phyloP scores from a whole-genome alignment of 345 rosid genomes.

The Brassica incana region DNA sequence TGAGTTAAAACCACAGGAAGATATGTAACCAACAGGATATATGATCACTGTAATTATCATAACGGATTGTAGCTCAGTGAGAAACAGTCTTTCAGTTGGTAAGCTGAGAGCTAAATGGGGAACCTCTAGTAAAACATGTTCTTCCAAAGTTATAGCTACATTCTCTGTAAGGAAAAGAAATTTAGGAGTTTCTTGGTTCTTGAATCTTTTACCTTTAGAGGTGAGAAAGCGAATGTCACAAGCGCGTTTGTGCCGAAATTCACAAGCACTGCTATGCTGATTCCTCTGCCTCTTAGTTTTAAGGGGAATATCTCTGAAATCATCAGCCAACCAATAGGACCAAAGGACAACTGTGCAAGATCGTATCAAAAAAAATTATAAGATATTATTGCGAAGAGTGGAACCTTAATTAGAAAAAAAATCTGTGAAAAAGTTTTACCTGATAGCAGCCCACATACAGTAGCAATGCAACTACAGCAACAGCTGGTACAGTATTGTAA shows the following conservation, averaged over 20 bases:
- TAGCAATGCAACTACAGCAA: constrained; percentile 80
- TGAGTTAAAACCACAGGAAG: constrained; percentile 3
- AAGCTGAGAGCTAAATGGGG: background rate
- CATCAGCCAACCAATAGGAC: constrained; percentile 99
- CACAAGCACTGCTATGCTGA: constrained; percentile 87
- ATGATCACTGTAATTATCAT: background rate
- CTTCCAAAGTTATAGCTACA: background rate
- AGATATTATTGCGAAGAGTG: background rate
- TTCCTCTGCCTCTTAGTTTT: constrained; percentile 83
- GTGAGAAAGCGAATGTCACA: constrained; percentile 94
- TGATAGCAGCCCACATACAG: constrained; percentile 95
- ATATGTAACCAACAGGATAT: background rate
- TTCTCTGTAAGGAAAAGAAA: background rate
- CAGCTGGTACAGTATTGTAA: constrained; percentile 56
- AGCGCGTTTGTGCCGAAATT: constrained; percentile 93
- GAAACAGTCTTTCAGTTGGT: background rate
- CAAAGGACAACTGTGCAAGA: constrained; percentile 81
- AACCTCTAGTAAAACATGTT: background rate
- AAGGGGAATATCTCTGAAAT: constrained; percentile 90
- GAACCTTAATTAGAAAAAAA: constrained; percentile 15
- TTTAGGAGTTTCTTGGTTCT: background rate
- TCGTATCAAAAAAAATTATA: background rate
- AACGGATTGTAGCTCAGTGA: background rate
- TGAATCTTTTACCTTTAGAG: constrained; percentile 59
- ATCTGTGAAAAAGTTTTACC: constrained; percentile 47